Evolutionary conservation across 179 eudicot genomes (phyloP), one percentile per base, ranked within the genome.

Genomic region (Spinacia oleracea): DNA sequence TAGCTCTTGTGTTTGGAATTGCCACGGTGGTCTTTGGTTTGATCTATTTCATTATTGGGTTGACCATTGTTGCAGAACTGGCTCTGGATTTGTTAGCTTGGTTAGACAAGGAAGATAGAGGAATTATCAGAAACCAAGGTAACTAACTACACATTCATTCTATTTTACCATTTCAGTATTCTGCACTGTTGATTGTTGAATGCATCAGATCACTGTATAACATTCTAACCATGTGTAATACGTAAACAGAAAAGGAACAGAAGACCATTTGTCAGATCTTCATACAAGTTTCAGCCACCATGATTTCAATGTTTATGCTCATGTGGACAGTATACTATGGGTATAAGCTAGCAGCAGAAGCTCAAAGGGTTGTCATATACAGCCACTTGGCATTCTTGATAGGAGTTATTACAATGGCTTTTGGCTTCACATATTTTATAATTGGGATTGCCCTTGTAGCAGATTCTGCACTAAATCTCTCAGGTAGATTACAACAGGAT

Each of bases 351-450:
- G 85, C 81, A 27, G 69, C 71, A 15, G 86, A 77, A 71, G 71
- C 84, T 10, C 81, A 72, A 70, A 70, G 65, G 65, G 84, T 78
- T 20, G 80, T 80, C 59, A 82, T 80, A 65, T 75, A 80, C 74
- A 79, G 70, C 48, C 78, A 75, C 48, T 73, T 84, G 72, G 78
- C 77, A 46, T 84, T 86, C 72, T 68, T 83, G 8, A 59, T 77
- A 50, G 87, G 89, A 27, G 77, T 86, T 23, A 75, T 71, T 63
- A 74, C 77, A 45, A 86, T 88, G 77, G 85, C 82, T 48, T 86
- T 88, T 70, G 90, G 87, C 18, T 81, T 83, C 55, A 74, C 75
- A 32, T 82, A 86, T 64, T 82, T 88, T 31, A 32, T 84, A 35
- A 78, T 84, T 9, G 87, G 89, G 27, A 72, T 88, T 12, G 76